Evolutionary conservation across 2,329 filamentous ascomycete species (phyloP).

Genomic region (Exophiala dermatitidis): DNA sequence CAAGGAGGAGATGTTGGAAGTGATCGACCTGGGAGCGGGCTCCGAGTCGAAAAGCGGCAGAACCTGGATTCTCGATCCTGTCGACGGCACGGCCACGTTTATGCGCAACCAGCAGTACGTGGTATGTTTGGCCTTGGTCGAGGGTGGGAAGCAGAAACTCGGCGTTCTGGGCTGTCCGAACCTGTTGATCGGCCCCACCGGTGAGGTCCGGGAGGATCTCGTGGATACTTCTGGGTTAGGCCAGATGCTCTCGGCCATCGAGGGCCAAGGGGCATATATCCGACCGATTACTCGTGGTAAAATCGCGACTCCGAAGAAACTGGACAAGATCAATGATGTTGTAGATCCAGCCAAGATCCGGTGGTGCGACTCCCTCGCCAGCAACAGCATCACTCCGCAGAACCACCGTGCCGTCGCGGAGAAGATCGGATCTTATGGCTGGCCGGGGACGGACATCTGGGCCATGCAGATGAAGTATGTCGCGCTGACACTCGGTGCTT

Average conservation of each 20-base stretch:
- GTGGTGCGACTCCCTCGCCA: constrained; percentile 26
- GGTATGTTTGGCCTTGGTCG: constrained; percentile 53
- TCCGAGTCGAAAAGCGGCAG: constrained; percentile 37
- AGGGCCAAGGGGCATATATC: background rate
- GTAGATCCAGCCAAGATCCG: constrained; percentile 28
- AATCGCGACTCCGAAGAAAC: background rate
- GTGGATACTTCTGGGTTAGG: constrained; percentile 29
- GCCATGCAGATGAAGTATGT: constrained; percentile 50
- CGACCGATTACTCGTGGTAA: background rate
- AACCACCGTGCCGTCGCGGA: constrained; percentile 28
- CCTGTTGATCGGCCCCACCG: constrained; percentile 33
- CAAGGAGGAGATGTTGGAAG: constrained; percentile 51
- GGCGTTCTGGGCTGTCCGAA: constrained; percentile 59
- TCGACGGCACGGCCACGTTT: constrained; percentile 58
- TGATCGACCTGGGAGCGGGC: constrained; percentile 53
- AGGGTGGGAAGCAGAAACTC: constrained; percentile 51
- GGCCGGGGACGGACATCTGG: constrained; percentile 47
- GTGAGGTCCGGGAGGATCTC: constrained; percentile 39
- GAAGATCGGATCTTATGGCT: constrained; percentile 35
- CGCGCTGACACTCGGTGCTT: constrained; percentile 45
- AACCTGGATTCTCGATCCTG: constrained; percentile 58
- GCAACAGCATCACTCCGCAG: background rate
- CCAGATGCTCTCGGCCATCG: background rate
- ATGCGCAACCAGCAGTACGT: constrained; percentile 57
- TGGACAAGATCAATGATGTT: background rate